Evolutionary conservation across 805 yeast species (phyloP).

Genomic region (Ogataea paradorogensis): DNA sequence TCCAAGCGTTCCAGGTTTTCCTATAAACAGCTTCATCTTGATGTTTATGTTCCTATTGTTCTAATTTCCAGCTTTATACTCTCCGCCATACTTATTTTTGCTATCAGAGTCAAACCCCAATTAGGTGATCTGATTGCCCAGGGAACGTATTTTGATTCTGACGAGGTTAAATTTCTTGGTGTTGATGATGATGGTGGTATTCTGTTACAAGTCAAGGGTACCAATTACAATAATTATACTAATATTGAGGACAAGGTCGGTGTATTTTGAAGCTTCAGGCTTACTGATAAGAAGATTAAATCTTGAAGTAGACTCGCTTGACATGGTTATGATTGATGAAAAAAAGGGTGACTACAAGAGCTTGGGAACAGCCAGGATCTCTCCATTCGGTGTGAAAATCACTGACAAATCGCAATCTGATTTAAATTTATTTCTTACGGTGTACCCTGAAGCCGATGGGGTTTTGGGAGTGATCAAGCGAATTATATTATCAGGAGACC

Average conservation of each 20-base stretch:
- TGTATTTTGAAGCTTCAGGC: conserved; percentile 35
- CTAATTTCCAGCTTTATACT: conserved; percentile 15
- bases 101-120: conserved; percentile 23
- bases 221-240: conserved; percentile 31
- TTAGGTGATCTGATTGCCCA: conserved; percentile 32
- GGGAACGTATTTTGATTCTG: conserved; percentile 32
- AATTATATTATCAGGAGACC: conserved; percentile 31
- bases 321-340: conserved; percentile 29
- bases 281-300: conserved; percentile 27
- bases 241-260: conserved; percentile 28
- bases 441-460: conserved; percentile 35
- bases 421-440: conserved; percentile 28
- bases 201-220: conserved; percentile 32
- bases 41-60: conserved; percentile 27
- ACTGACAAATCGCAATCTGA: conserved; percentile 26
- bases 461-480: conserved; percentile 34
- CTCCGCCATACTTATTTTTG: conserved; percentile 11
- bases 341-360: conserved; percentile 20
- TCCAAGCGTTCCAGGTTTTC: not conserved
- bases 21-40: conserved; percentile 18
- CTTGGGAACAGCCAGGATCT: conserved; percentile 34
- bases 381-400: conserved; percentile 35
- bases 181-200: conserved; percentile 34
- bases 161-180: conserved; percentile 31
- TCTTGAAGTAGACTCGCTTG: conserved; percentile 31